phyloP scores from a whole-genome alignment of 2,329 filamentous ascomycete genomes.

The Metarhizium sp. region DNA sequence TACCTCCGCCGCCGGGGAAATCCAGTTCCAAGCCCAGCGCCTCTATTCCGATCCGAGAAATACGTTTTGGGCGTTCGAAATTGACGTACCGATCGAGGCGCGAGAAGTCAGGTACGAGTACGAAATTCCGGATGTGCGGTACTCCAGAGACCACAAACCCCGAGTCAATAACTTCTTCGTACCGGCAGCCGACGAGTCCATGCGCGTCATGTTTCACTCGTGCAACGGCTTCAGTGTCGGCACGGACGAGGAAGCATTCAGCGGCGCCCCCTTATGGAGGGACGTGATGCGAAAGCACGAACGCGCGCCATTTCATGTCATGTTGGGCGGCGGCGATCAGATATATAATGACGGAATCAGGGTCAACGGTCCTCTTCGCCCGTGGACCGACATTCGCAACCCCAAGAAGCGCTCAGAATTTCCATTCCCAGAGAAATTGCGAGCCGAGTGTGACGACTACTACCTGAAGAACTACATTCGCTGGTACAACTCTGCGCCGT shows the following conservation, averaged over 20 bases:
- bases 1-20: conserved; percentile 33
- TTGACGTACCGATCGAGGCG: conserved; percentile 65
- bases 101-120: conserved; percentile 74
- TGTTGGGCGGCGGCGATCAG: conserved; percentile 90
- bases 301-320: conserved; percentile 81
- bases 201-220: conserved; percentile 98
- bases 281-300: conserved; percentile 80
- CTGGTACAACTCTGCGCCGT: conserved; percentile 77
- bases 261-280: conserved; percentile 89
- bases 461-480: conserved; percentile 84
- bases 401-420: conserved; percentile 71
- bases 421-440: conserved; percentile 69
- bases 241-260: conserved; percentile 77
- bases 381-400: conserved; percentile 78
- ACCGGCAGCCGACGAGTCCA: conserved; percentile 71
- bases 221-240: conserved; percentile 94
- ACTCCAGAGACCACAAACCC: conserved; percentile 46
- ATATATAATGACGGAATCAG: conserved; percentile 94
- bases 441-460: conserved; percentile 77
- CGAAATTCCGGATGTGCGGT: conserved; percentile 55
- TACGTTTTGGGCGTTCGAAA: conserved; percentile 91
- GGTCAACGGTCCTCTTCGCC: conserved; percentile 69
- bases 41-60: conserved; percentile 56
- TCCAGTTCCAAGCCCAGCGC: conserved; percentile 29
- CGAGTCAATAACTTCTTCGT: conserved; percentile 70